Evolutionary conservation across 345 rosid genomes (phyloP), one percentile per base, ranked within the genome.

Genomic region (Carallia pectinifolia): DNA sequence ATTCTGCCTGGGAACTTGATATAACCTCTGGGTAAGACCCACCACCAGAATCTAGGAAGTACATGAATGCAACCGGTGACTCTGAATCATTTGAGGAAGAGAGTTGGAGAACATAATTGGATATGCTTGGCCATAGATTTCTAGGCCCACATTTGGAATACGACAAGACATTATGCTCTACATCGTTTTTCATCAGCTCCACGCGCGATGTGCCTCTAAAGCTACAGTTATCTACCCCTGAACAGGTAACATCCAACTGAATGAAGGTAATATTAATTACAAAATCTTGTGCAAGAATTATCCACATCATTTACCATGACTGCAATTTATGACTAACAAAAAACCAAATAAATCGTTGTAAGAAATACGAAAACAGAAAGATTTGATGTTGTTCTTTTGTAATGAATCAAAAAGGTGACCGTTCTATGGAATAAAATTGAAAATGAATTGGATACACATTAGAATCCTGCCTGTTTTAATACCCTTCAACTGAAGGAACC

Each of bases 21-120:
- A 89, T 76, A 65, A 89, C 89, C 70, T 91, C 82, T 2, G 97
- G 95, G 53, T 91, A 93, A 8, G 98, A 89, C 23, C 96, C 97
- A 59, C 97, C 98, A 0, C 98, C 98, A 23, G 96, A 94, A 82
- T 94, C 98, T 18, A 94, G 85, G 67, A 91, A 87, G 80, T 93
- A 94, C 61, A 94, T 78, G 75, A 82, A 83, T 52, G 76, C 81
- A 36, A 87, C 68, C 0, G 82, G 80, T 23, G 71, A 69, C 47
- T 58, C 50, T 2, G 87, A 79, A 71, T 72, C 71, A 52, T 80
- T 64, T 0, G 79, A 75, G 47, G 88, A 76, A 50, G 83, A 81
- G 63, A 89, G 67, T 17, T 68, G 71, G 66, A 88, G 79, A 47
- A 85, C 89, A 47, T 88, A 89, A 78, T 91, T 94, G 65, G 97